Base-by-base conservation (phyloP, 208 protist species). In the Leishmania tarentolae region DNA sequence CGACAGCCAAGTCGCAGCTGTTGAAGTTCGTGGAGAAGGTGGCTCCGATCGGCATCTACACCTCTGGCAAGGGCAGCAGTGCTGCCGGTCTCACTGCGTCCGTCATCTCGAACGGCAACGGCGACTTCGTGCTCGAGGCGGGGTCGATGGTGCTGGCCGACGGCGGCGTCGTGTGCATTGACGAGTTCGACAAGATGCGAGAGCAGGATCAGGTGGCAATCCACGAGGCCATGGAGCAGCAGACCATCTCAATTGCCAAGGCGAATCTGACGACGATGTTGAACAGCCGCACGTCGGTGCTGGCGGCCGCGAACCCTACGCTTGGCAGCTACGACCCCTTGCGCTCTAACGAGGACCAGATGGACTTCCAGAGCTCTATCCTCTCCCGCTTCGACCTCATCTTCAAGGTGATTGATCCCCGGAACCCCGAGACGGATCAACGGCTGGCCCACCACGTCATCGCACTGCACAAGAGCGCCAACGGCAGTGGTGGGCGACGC, bases 101-200 rank as follows among this genome's bases (percentile, higher is more conserved):
- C 3, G 94, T 99, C 11, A 89, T 92, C 53, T 92, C 92, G 15
- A 93, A 93, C 80, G 94, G 93, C 42, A 94, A 91, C 82, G 95
- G 95, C 42, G 99, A 99, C 83, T 99, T 99, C 85, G 99, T 99
- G 86, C 92, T 99, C 11, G 99, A 99, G 90, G 99, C 99, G 44
- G 99, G 99, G 19, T 99, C 99, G 31, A 99, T 99, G 98, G 99
- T 99, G 40, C 94, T 99, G 5, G 99, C 99, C 7, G 99, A 99
- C 85, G 98, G 99, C 44, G 99, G 99, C 47, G 93, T 99, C n/a
- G 98, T 99, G 6, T 99, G 99, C 91, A 99, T 99, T 78, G 99
- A 99, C 91, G 99, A 99, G 95, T 99, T 99, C 93, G 99, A 99
- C 87, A 99, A 99, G 89, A 99, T 99, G 99, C 87, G 98, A 53